Base-by-base conservation (phyloP, 2,329 filamentous ascomycete genomes). In the Dryadomyces sulphureus region DNA sequence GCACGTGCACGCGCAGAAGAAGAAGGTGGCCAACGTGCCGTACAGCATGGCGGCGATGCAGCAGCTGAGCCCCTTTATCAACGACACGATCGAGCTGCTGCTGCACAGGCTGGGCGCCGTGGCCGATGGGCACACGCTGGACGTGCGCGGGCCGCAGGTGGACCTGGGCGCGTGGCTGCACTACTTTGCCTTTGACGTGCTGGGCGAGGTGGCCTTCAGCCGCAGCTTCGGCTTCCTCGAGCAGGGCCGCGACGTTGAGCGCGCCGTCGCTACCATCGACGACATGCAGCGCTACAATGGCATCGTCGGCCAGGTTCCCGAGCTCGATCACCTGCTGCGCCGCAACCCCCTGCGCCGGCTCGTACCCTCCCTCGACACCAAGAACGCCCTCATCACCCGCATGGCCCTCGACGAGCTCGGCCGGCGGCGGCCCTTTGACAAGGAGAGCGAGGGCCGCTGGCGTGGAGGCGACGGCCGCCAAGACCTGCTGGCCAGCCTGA, bases 1-100 rank as follows among this genome's bases (percentile, higher is more conserved):
- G 57, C 62, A 66, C 7, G 66, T 70, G n/a, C 72, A 76, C 55
- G 69, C 70, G 0, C 62, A 65, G 49, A 74, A 73, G 63, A 75
- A 75, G 59, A 65, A 68, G 54, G 66, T 70, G 5, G 67, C 66
- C 52, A 69, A 68, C 42, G 65, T 68, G 32, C 67, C 69, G 0
- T 74, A 73, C 56, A 67, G 64, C 56, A 72, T 73, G 69, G 64
- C 66, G 0, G 66, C 67, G 7, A 73, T 73, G 69, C 65, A 69
- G 49, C 66, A 70, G 56, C 64, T 71, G 30, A 62, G 62, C 45
- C 66, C 66, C 12, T 72, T 69, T 46, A 71, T 74, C 54, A 62
- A 73, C 54, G 68, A 71, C 50, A 69, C 67, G 16, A 66, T 73
- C 45, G 64, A 69, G 50, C 52, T 68, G 21, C 55, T 76, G 7